Percentiles rank a stretch among this genome's conserved stretches.
Evolutionary conservation across 768 basidiomycete genomes (phyloP).

Genomic region (Rhodocollybia butyracea): DNA sequence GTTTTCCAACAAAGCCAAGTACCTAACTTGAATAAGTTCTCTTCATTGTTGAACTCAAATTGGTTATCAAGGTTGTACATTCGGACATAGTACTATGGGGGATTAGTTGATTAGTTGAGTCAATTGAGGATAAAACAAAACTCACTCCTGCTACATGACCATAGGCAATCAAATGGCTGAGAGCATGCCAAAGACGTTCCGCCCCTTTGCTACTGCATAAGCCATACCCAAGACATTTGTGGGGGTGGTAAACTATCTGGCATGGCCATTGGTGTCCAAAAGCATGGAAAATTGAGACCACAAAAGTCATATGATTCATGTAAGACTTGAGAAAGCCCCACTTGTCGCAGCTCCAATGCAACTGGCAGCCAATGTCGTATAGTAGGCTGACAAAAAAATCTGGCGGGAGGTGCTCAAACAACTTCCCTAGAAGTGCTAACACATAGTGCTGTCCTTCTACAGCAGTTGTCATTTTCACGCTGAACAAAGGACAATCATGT

Average conservation of each 20-base stretch:
- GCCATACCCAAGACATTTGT: conserved; percentile 21
- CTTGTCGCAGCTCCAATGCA: conserved; percentile 23
- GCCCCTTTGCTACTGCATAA: conserved; percentile 24
- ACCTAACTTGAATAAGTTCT: not conserved
- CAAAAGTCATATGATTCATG: conserved; percentile 21
- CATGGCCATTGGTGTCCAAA: conserved; percentile 39
- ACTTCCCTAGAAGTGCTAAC: conserved; percentile 25
- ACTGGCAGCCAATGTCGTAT: conserved; percentile 35
- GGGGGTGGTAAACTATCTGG: conserved; percentile 32
- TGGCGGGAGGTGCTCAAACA: conserved; percentile 30
- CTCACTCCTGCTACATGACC: conserved; percentile 16
- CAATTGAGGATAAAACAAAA: not conserved
- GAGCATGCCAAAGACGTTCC: conserved; percentile 21
- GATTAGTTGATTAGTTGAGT: not conserved
- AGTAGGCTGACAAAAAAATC: conserved; percentile 20
- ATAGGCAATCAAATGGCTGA: conserved; percentile 17
- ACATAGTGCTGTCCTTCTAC: conserved; percentile 31
- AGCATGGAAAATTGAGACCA: conserved; percentile 33
- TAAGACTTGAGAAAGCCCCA: conserved; percentile 22
- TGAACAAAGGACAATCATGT: conserved; percentile 30
- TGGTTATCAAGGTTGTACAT: not conserved
- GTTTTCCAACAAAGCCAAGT: not conserved
- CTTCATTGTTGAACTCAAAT: too few relatives aligned
- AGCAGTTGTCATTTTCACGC: conserved; percentile 33
- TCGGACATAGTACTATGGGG: not conserved